Evolutionary conservation across 768 basidiomycete genomes (phyloP), one percentile per base, ranked within the genome.

Genomic region (Gymnopilus dilepis): DNA sequence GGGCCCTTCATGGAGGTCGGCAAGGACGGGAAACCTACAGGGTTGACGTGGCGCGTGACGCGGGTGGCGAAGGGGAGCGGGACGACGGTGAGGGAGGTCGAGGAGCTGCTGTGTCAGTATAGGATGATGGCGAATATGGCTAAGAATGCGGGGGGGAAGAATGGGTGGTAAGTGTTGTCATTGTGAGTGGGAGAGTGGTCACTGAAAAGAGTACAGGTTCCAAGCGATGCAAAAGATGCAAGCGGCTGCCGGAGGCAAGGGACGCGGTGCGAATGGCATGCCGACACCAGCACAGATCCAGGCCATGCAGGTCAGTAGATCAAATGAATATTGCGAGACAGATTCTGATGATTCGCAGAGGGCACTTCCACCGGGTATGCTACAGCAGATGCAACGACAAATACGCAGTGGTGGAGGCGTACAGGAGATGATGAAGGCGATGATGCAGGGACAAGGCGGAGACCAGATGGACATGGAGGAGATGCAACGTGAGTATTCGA

Each of bases 61-160:
- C 83, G 96, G 59, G 94, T 99, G 21, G 97, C 97, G 2, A 83
- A 87, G 62, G 97, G 97, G 43, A 94, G 92, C 68, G 97, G 97
- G 31, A 97, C 96, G 52, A 92, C 87, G 67, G 93, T 99, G 26
- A 84, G 94, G 62, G 97, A 99, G 78, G 97, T 99, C n/a, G 97
- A 99, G 74, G 97, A 99, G 71, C 74, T 98, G 59, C 78, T 99
- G 47, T 94, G 94, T 69, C 97, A 99, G 77, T 97, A 98, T 69
- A 87, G 94, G 47, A 96, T 98, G 92, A 97, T 99, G 94, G 90
- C 95, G 56, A 96, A 94, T 70, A 96, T 99, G 92, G 97, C 97
- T 33, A 97, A 95, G 80, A 91, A 95, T 72, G 96, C 95, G 6
- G 97, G 97, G 51, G 96, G 95, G 41, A 97, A 97, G 84, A 94